Base-by-base conservation (phyloP, 768 basidiomycete genomes). In the Amanita jacksonii region DNA sequence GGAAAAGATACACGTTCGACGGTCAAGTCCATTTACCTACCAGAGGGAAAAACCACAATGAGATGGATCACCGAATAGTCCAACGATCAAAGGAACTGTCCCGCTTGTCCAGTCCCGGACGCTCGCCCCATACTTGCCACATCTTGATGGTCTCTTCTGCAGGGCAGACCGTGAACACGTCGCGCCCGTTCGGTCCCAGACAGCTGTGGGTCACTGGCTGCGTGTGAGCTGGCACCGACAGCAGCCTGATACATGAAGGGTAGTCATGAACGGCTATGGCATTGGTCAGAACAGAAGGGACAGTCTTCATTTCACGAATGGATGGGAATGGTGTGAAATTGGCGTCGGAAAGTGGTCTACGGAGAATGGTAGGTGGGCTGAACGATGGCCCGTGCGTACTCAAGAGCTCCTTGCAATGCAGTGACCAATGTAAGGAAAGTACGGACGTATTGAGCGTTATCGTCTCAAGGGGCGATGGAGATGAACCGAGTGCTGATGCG, bases 341-440 rank as follows among this genome's bases (percentile, higher is more conserved):
- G 63, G 13, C 54, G 52, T 49, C 73, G 68, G 43, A 79, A 66
- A 13, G 73, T 79, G 38, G 76, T 79, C 41, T 81, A 69, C 56
- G 73, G 76, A 10, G 76, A 72, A 41, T 63, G 58, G 15, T 65
- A 56, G 28, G 54, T 8, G 51, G 57, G 10, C 37, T 43, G 40
- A 68, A 70, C 0, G 66, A 65, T 7, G 57, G 79, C 1, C 91
- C 92, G 52, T 94, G 92, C 0, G 88, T 90, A 45, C 85, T 87
- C n/a, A 92, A 59, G 42, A 94, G 68, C 57, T 96, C 91, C 53
- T 91, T 90, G 49, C 78, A 74, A 61, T 91, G 86, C 12, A 85
- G 77, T 5, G 86, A 85, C 76, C 84, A 96, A 43, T 85, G 78
- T 5, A 94, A 66, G 9, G 68, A 69, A n/a, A 63, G 52, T 1